Evolutionary conservation across 2,329 filamentous ascomycete species (phyloP), one percentile per base, ranked within the genome.

Genomic region (Epicoccum nigrum): DNA sequence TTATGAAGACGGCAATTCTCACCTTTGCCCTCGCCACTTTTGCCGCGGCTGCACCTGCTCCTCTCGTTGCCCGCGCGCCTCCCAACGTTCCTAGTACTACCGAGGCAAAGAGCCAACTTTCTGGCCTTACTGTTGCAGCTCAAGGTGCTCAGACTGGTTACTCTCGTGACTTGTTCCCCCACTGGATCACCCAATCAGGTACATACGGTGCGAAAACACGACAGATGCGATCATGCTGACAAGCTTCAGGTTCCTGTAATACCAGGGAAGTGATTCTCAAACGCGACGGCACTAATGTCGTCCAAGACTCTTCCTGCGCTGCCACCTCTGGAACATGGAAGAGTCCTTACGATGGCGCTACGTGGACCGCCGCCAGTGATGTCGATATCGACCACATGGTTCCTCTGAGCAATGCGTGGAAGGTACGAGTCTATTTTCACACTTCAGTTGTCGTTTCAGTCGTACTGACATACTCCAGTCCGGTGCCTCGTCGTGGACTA

Each of bases 341-440:
- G 32, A 86, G 83, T 28, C 87, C 88, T 0, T 94, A 89, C 68
- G 90, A 93, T 64, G 89, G 88, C 13, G 86, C 76, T 0, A 84
- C 79, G 1, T 91, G 87, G 86, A 87, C 83, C 0, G 76, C 78
- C 0, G 83, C 88, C 1, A 82, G 79, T 15, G 87, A 92, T 61
- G 71, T 94, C 1, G 89, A 93, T 61, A 93, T 94, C 53, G 90
- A 94, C 70, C 90, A 94, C 70, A 80, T 94, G 74, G 88, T 95
- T 2, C 89, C 90, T 1, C 71, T 95, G 54, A 86, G 87, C 68
- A 90, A 92, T 65, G 89, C 89, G 4, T 93, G 89, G 89, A 85
- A 88, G 43, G 49, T 52, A 43, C n/a, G 12, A 27, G 55, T 30
- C 83, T 60, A 64, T 23, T 28, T 9, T 28, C 13, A 5, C 12